Conservation (phyloP, 2,329 filamentous ascomycete species). For the Xylaria hypoxylon region DNA sequence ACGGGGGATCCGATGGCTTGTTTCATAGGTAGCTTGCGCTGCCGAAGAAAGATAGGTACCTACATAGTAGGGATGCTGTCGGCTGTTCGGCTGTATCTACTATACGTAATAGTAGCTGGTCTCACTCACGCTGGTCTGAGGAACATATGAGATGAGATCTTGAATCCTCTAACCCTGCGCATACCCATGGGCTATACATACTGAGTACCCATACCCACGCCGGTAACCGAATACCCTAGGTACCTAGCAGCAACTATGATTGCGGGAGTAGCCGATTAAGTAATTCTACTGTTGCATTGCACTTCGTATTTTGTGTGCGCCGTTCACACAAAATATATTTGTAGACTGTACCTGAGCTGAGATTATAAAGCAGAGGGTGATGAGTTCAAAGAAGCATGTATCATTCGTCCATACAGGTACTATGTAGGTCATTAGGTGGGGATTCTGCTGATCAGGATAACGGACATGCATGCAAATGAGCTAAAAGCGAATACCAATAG, state of each 20-base stretch:
- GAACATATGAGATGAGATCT: constrained; percentile 7
- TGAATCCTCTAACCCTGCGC: constrained; percentile 1
- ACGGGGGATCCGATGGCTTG: constrained; percentile 14
- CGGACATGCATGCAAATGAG: constrained; percentile 13
- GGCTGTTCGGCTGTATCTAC: background rate
- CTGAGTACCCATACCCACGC: background rate
- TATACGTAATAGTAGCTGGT: background rate
- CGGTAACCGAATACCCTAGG: too few relatives aligned
- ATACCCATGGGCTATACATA: too few relatives aligned
- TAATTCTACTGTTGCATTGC: constrained; percentile 13
- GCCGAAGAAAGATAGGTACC: background rate
- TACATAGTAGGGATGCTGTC: too few relatives aligned
- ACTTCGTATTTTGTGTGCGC: background rate
- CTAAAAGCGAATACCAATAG: too few relatives aligned
- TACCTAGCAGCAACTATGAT: background rate
- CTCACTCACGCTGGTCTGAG: background rate
- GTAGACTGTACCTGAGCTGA: background rate
- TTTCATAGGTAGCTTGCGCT: constrained; percentile 4
- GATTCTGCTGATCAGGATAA: constrained; percentile 9
- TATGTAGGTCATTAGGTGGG: constrained; percentile 4
- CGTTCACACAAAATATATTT: background rate
- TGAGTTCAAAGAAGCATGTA: background rate
- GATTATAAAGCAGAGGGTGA: background rate
- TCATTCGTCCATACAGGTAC: too few relatives aligned
- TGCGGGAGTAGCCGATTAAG: constrained; percentile 21